Percentiles rank a stretch among this genome's conserved stretches.
Conservation (phyloP, 345 rosid genomes). For the Limnanthes douglasii region DNA sequence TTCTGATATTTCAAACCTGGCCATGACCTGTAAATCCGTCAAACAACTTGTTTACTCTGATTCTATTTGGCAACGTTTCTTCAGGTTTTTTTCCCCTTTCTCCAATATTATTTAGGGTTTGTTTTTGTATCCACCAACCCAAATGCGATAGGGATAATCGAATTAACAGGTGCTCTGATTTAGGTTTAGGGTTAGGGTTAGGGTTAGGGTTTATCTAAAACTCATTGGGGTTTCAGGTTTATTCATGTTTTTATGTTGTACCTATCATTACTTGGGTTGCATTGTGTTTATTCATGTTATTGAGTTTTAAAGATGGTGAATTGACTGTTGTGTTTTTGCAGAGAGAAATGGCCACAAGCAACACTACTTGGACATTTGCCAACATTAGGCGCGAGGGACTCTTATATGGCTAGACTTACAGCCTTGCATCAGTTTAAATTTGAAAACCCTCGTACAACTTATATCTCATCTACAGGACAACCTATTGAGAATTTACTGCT, state of each 20-base stretch:
- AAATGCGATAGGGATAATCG: too few species aligned
- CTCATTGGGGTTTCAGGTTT: not conserved
- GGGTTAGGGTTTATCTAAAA: not conserved
- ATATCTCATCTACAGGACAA: constrained; percentile 7
- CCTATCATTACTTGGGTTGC: not conserved
- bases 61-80: constrained; percentile 31
- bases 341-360: constrained; percentile 37
- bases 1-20: too few species aligned
- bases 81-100: constrained; percentile 14
- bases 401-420: constrained; percentile 26
- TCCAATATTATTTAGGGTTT: not conserved
- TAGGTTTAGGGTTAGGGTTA: not conserved
- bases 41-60: constrained; percentile 30
- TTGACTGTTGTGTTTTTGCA: not conserved
- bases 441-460: constrained; percentile 26
- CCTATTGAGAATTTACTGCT: constrained; percentile 21
- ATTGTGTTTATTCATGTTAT: not conserved
- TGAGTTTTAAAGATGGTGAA: not conserved
- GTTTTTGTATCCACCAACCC: too few species aligned
- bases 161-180: too few species aligned
- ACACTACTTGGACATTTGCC: constrained; percentile 5
- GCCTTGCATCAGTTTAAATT: constrained; percentile 37
- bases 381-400: constrained; percentile 23
- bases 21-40: constrained; percentile 36
- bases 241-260: not conserved